Evolutionary conservation across 345 rosid genomes (phyloP), one percentile per base, ranked within the genome.

Genomic region (Brassica carinata): DNA sequence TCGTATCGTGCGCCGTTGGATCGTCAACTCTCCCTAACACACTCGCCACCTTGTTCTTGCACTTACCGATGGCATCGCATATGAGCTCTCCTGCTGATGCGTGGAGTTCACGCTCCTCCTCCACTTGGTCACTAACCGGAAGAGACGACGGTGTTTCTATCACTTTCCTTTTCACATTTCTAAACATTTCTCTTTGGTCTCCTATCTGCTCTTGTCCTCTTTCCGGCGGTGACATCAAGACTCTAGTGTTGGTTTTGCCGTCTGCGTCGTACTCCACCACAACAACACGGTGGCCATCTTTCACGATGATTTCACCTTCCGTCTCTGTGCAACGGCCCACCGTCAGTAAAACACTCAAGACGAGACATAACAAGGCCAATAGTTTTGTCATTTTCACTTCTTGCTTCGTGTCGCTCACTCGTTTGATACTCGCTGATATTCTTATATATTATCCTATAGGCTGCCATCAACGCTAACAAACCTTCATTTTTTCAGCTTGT

Each of bases 201-300:
- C 23, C 23, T 6, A 3, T 19, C 34, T 40, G 30, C 48, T 64
- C 48, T 18, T 51, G 26, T 57, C 15, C 40, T 14, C 34, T 73
- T 30, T 11, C 43, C 14, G 85, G 82, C 1, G 90, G 85, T 6
- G 91, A 86, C 78, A 90, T 85, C 9, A 86, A 85, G 23, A 89
- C 84, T 79, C 90, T 90, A 74, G 92, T 90, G 77, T 83, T 91
- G 40, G 68, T 85, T 45, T 89, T 84, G 8, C 86, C 91, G 23
- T 77, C 73, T 58, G 84, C 36, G 13, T 91, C 94, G 48, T 79
- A 89, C 85, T 89, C 92, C 9, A 93, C 94, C 8, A 88, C 87
- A 2, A 91, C 82, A 73, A 79, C 58, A 8, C 71, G 78, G 83
- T 40, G 75, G 8, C 70, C 65, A 7, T 74, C 51, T 48, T 62